A percentile compares a stretch with the other conserved stretches of the same genome.
These are phyloP conservation scores for Cordyceps cateniannulata DNA, from an alignment of 2,329 filamentous ascomycete species.

Conservation along the genomic window DNA sequence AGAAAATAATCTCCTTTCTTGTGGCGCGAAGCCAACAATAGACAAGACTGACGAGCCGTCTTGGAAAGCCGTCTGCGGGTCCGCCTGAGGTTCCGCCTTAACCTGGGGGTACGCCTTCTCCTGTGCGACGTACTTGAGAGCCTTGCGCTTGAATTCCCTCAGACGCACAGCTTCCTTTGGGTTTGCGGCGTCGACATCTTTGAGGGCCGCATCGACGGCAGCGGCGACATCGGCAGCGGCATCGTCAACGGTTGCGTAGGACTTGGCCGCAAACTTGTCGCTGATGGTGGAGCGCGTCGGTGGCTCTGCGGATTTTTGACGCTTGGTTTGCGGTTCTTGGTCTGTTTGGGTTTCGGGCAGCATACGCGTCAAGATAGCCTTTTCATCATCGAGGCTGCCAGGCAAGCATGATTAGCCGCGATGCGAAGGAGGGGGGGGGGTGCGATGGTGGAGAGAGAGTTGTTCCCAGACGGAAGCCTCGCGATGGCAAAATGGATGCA, in stretches of 20 bases:
- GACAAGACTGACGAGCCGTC: constrained; percentile 60
- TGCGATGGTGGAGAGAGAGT: not conserved
- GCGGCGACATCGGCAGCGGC: constrained; percentile 52
- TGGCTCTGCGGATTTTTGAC: constrained; percentile 49
- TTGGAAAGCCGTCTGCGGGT: constrained; percentile 30
- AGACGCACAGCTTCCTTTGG: constrained; percentile 38
- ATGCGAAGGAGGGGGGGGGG: not conserved
- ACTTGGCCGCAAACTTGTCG: constrained; percentile 45
- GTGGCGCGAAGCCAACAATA: constrained; percentile 67
- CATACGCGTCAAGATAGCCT: constrained; percentile 49
- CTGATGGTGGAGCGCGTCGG: constrained; percentile 38
- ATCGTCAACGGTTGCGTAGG: constrained; percentile 57
- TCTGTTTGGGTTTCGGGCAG: constrained; percentile 37
- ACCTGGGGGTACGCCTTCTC: constrained; percentile 47
- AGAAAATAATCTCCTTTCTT: constrained; percentile 75
- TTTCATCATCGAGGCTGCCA: constrained; percentile 46
- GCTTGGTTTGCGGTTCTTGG: constrained; percentile 51
- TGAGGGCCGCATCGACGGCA: constrained; percentile 41
- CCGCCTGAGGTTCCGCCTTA: constrained; percentile 33
- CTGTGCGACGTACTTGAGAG: constrained; percentile 55
- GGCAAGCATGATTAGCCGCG: constrained; percentile 23
- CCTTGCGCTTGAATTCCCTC: constrained; percentile 53
- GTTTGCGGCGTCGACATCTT: constrained; percentile 35
- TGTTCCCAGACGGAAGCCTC: not conserved
- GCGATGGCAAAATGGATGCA: constrained; percentile 5